Percentiles rank a stretch among this genome's conserved stretches.
phyloP scores from a whole-genome alignment of 2,329 filamentous ascomycete genomes.

The Trichoderma sp. region DNA sequence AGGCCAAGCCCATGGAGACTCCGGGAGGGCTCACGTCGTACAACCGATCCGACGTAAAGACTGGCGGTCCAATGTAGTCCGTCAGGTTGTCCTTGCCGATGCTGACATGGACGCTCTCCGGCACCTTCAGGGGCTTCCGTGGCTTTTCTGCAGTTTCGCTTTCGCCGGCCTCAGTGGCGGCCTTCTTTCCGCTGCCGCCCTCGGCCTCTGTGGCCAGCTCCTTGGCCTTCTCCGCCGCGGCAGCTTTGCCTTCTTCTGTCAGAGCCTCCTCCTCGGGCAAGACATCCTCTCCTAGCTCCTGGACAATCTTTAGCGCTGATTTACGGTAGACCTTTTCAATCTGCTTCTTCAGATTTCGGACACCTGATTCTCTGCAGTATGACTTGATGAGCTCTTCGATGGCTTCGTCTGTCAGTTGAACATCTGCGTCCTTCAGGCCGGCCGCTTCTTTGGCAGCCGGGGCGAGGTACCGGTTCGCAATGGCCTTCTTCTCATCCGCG shows the following conservation, averaged over 20 bases:
- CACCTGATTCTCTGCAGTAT: slow-evolving; percentile 95
- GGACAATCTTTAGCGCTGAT: slow-evolving; percentile 93
- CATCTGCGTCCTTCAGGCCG: slow-evolving; percentile 84
- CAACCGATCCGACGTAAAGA: slow-evolving; percentile 92
- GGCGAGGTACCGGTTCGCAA: slow-evolving; percentile 87
- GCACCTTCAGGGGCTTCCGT: slow-evolving; percentile 74
- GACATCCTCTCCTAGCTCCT: slow-evolving; percentile 83
- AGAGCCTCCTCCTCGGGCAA: slow-evolving; percentile 77
- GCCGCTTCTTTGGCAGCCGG: slow-evolving; percentile 93
- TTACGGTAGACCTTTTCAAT: slow-evolving; percentile 99
- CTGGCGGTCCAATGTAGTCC: slow-evolving; percentile 92
- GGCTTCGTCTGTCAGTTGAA: slow-evolving; percentile 79
- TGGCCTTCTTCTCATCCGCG: slow-evolving; percentile 97
- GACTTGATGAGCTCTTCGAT: slow-evolving; percentile 98
- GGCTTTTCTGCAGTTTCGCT: slow-evolving; percentile 59
- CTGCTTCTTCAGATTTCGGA: slow-evolving; percentile 97
- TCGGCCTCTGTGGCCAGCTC: slow-evolving; percentile 30
- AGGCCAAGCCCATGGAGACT: slow-evolving; percentile 96
- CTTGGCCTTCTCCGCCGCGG: slow-evolving; percentile 64
- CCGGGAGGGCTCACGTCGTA: slow-evolving; percentile 92
- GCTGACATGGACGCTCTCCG: slow-evolving; percentile 78
- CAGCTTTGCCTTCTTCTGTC: slow-evolving; percentile 79
- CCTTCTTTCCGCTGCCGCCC: slow-evolving; percentile 24
- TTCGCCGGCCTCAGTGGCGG: slow-evolving; percentile 34
- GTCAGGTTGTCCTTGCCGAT: slow-evolving; percentile 89